Conservation (phyloP, 2,329 filamentous ascomycete species). For the Diaporthe helianthi region DNA sequence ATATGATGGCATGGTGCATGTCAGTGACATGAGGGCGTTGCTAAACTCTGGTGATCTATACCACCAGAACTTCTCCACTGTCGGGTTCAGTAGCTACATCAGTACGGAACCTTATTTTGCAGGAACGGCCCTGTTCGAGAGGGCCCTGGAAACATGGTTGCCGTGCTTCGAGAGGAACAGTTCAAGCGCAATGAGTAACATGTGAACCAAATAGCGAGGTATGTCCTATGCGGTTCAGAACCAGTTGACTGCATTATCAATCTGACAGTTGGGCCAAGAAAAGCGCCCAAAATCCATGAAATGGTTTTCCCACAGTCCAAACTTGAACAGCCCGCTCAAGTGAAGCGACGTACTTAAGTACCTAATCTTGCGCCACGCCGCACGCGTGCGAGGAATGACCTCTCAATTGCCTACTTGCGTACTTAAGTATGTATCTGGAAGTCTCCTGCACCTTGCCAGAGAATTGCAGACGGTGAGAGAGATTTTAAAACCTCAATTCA, state of each 20-base stretch:
- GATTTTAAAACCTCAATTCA: not conserved
- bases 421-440: too few species aligned
- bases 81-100: conserved; percentile 17
- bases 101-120: conserved; percentile 10
- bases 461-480: not conserved
- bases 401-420: not conserved
- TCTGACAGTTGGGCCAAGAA: not conserved
- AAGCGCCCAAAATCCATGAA: not conserved
- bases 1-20: conserved; percentile 32
- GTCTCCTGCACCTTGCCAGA: too few species aligned
- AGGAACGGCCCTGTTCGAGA: conserved; percentile 13
- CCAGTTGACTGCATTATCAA: not conserved
- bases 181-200: not conserved
- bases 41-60: conserved; percentile 15
- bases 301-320: too few species aligned
- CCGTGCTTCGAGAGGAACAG: conserved; percentile 13
- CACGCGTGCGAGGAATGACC: too few species aligned
- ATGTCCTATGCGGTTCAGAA: too few species aligned
- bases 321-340: too few species aligned
- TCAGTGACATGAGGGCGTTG: conserved; percentile 27
- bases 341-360: too few species aligned
- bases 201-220: not conserved
- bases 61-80: conserved; percentile 25
- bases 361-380: too few species aligned
- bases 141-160: conserved; percentile 24